Percentiles rank a stretch among this genome's conserved stretches.
phyloP scores from a whole-genome alignment of 2,329 filamentous ascomycete species.

The Biscogniauxia sp. region DNA sequence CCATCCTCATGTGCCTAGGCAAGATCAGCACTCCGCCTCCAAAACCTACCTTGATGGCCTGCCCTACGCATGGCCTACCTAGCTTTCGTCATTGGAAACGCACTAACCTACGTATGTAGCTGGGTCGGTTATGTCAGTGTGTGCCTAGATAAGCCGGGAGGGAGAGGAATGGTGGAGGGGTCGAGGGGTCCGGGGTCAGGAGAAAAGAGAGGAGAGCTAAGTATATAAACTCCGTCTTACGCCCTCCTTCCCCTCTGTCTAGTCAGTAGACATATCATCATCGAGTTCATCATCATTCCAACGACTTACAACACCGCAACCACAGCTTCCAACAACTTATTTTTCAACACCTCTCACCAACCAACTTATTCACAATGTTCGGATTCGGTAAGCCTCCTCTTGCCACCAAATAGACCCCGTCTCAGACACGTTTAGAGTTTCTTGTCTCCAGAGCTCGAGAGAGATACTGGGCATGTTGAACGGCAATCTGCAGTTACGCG shows the following conservation, averaged over 20 bases:
- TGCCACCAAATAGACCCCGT: no score
- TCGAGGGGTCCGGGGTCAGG: no score
- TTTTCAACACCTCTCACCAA: conserved; percentile 2
- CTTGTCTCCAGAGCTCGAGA: no score
- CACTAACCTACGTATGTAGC: background rate
- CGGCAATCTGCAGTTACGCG: no score
- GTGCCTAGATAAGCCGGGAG: background rate
- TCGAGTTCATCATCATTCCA: background rate
- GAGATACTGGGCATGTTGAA: no score
- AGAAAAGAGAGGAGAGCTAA: background rate
- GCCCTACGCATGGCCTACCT: background rate
- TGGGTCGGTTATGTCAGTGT: background rate
- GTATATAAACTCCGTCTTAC: background rate
- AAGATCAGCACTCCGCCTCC: background rate
- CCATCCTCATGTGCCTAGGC: background rate
- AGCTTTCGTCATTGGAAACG: background rate
- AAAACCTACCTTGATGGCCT: background rate
- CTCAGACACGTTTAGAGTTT: no score
- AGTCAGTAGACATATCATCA: background rate
- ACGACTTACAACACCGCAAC: background rate
- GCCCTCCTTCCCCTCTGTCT: background rate
- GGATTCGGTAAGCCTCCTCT: conserved; percentile 27
- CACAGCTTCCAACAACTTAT: background rate
- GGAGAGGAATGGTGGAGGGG: no score
- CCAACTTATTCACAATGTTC: conserved; percentile 28